These are phyloP conservation scores for Furcasterigmium furcatum DNA, from an alignment of 2,329 filamentous ascomycete genomes.

Conservation along the genomic window DNA sequence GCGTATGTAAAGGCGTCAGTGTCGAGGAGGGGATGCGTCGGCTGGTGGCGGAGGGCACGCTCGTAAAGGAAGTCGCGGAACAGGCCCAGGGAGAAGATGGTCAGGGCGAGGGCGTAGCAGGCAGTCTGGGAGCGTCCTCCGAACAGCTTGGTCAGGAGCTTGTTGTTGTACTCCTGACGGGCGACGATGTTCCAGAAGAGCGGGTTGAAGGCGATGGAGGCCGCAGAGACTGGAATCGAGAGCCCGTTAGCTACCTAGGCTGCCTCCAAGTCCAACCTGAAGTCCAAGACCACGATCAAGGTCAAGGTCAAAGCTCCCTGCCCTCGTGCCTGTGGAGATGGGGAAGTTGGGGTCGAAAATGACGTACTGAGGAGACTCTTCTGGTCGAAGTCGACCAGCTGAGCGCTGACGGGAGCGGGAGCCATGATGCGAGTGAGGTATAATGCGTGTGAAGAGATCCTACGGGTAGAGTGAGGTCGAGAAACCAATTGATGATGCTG, in stretches of 20 bases:
- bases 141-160: conserved; percentile 83
- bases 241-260: too few relatives aligned
- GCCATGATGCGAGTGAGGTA: conserved; percentile 36
- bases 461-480: not conserved
- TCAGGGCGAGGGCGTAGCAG: conserved; percentile 84
- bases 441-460: too few relatives aligned
- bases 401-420: conserved; percentile 26
- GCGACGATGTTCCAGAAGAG: conserved; percentile 96
- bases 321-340: not conserved
- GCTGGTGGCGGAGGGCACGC: conserved; percentile 71
- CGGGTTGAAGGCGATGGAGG: conserved; percentile 88
- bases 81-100: conserved; percentile 90
- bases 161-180: conserved; percentile 80
- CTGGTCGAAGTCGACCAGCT: conserved; percentile 63
- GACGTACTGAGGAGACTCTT: conserved; percentile 62
- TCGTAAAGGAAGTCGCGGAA: conserved; percentile 88
- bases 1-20: conserved; percentile 55
- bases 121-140: conserved; percentile 72
- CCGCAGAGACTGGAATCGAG: conserved; percentile 81
- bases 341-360: not conserved
- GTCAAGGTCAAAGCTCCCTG: conserved; percentile 6
- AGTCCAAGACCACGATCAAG: not conserved
- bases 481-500: not conserved
- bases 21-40: conserved; percentile 70
- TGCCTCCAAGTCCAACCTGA: too few relatives aligned